Conservation (phyloP, 164 flowering plant species). For the Magnolia kwangsiensis region DNA sequence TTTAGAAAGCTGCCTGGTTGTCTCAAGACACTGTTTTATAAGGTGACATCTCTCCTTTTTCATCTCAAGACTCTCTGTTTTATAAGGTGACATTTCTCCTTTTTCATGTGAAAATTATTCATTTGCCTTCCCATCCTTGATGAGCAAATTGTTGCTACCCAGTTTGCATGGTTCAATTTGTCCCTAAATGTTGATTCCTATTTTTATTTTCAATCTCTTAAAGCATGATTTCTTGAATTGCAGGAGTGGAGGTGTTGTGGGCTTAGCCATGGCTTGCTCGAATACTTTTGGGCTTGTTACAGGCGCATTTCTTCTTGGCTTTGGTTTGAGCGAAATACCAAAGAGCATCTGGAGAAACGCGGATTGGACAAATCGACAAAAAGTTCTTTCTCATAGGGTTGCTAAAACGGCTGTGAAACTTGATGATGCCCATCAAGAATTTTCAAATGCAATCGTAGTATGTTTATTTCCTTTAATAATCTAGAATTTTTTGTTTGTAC, state of each 20-base stretch:
- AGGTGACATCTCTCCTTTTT: no score
- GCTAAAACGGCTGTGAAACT: slow-evolving; percentile 94
- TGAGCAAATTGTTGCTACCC: no score
- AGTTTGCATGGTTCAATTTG: no score
- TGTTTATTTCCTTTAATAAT: slow-evolving; percentile 19
- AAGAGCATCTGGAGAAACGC: slow-evolving; percentile 93
- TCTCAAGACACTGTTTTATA: no score
- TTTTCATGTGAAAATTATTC: no score
- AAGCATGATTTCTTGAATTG: slow-evolving; percentile 9
- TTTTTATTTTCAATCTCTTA: background rate
- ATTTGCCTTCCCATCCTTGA: no score
- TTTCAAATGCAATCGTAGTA: slow-evolving; percentile 96
- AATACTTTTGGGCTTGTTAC: slow-evolving; percentile 99
- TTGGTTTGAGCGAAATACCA: slow-evolving; percentile 97
- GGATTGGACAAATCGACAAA: slow-evolving; percentile 90
- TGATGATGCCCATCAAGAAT: slow-evolving; percentile 94
- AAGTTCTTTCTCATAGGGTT: slow-evolving; percentile 85
- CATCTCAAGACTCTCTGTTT: no score
- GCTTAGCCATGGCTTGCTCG: slow-evolving; percentile 95
- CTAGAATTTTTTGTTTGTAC: background rate
- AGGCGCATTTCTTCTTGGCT: slow-evolving; percentile 99
- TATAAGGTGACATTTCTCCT: no score
- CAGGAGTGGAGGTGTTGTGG: slow-evolving; percentile 67
- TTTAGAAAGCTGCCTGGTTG: no score
- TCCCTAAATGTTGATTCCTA: no score